Conservation (phyloP, 805 yeast genomes). For the Starmerella etchellsii region DNA sequence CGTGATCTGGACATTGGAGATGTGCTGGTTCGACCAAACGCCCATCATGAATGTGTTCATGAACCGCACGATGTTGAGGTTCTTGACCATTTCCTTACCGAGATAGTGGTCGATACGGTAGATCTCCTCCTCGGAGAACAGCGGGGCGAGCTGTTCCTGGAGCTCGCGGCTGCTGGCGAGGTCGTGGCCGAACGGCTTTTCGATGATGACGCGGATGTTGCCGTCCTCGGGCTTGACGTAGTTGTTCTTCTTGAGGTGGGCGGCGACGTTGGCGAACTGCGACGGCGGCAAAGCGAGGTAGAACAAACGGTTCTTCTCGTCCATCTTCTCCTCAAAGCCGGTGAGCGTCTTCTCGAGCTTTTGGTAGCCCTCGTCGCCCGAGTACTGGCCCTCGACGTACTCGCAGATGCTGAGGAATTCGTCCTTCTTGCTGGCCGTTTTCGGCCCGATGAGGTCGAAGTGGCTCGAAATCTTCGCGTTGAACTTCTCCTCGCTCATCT, state of each 20-base stretch:
- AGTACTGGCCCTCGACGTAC: slow-evolving; percentile 73
- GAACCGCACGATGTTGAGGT: slow-evolving; percentile 75
- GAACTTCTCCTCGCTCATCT: slow-evolving; percentile 53
- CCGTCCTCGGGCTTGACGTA: slow-evolving; percentile 51
- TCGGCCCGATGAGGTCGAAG: slow-evolving; percentile 44
- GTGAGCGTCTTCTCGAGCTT: slow-evolving; percentile 43
- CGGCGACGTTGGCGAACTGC: slow-evolving; percentile 69
- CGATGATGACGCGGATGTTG: slow-evolving; percentile 70
- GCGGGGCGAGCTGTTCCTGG: slow-evolving; percentile 66
- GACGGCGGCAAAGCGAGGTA: slow-evolving; percentile 94
- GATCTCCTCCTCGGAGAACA: slow-evolving; percentile 81
- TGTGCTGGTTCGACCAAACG: slow-evolving; percentile 75
- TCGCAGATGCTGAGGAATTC: slow-evolving; percentile 53
- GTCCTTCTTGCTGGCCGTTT: slow-evolving; percentile 31
- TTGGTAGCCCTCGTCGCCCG: slow-evolving; percentile 59
- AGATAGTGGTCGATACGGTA: slow-evolving; percentile 94
- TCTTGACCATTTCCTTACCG: slow-evolving; percentile 97
- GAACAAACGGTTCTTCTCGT: slow-evolving; percentile 61
- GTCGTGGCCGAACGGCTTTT: slow-evolving; percentile 96
- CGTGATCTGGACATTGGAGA: slow-evolving; percentile 70
- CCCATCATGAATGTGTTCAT: slow-evolving; percentile 80
- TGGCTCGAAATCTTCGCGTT: slow-evolving; percentile 50
- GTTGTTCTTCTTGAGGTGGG: slow-evolving; percentile 51
- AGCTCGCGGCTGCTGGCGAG: slow-evolving; percentile 63
- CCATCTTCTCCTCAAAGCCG: slow-evolving; percentile 40